A percentile compares a stretch with the other conserved stretches of the same genome.
Conservation (phyloP, 2,329 filamentous ascomycete genomes). For the Pezicula neosporulosa region DNA sequence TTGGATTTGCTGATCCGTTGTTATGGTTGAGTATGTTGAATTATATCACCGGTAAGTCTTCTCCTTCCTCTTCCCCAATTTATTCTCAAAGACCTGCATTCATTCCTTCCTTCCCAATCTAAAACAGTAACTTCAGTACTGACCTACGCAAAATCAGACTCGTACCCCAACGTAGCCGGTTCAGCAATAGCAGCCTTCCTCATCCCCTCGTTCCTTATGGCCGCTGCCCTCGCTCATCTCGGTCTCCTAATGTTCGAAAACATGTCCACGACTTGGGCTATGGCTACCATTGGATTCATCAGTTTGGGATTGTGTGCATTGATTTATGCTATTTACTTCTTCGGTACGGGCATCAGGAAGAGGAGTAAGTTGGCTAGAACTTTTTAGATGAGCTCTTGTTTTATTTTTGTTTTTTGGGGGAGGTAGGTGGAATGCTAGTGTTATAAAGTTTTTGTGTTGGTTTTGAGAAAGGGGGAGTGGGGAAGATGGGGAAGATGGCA, state of each 20-base stretch:
- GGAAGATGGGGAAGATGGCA: too few relatives aligned
- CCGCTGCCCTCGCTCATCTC: constrained; percentile 36
- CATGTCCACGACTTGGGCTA: constrained; percentile 36
- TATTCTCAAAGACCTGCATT: too few relatives aligned
- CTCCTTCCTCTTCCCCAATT: background rate
- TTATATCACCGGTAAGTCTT: constrained; percentile 32
- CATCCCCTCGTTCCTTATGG: constrained; percentile 39
- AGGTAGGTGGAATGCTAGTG: too few relatives aligned
- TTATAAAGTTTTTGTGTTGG: too few relatives aligned
- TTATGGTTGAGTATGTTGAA: constrained; percentile 41
- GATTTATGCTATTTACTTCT: constrained; percentile 39
- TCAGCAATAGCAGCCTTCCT: constrained; percentile 39
- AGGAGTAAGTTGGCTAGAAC: constrained; percentile 33
- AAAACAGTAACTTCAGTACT: too few relatives aligned
- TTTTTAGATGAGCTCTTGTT: constrained; percentile 5
- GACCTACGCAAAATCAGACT: constrained; percentile 21
- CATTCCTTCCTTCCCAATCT: too few relatives aligned
- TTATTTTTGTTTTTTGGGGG: too few relatives aligned
- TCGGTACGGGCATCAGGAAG: constrained; percentile 29
- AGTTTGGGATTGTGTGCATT: constrained; percentile 34
- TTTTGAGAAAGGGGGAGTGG: too few relatives aligned
- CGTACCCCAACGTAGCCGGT: constrained; percentile 38
- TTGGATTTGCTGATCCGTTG: constrained; percentile 39
- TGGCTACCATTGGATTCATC: constrained; percentile 37
- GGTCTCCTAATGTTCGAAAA: constrained; percentile 30